Conservation (phyloP, 108 stramenopile genomes). For the Schizochytrium sp. region DNA sequence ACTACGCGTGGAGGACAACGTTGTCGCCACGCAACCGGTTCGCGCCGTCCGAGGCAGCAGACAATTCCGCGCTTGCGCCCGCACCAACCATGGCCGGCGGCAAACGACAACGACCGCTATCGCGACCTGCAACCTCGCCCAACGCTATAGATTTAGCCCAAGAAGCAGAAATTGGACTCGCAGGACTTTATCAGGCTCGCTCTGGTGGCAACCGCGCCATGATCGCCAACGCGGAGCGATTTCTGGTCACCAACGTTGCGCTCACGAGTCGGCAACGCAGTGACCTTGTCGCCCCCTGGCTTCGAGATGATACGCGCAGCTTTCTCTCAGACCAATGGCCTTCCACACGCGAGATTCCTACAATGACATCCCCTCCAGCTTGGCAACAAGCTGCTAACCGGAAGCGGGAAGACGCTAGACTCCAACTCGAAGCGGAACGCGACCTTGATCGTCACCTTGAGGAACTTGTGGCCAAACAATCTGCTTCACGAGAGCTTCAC, state of each 20-base stretch:
- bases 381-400: neutral
- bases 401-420: neutral
- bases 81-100: too few species aligned
- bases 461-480: neutral
- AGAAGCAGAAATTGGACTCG: neutral
- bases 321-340: neutral
- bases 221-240: neutral
- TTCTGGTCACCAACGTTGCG: neutral
- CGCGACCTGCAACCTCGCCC: too few species aligned
- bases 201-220: neutral
- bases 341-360: neutral
- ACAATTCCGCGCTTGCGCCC: too few species aligned
- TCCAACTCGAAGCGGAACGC: neutral
- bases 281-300: neutral
- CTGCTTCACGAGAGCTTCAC: neutral
- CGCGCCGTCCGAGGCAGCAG: too few species aligned
- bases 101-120: too few species aligned
- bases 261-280: neutral
- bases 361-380: neutral
- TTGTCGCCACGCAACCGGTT: too few species aligned
- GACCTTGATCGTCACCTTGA: neutral
- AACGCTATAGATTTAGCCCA: neutral
- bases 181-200: neutral
- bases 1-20: too few species aligned
- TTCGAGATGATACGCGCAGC: neutral